Evolutionary conservation across 441 rosid species (phyloP), one percentile per base, ranked within the genome.

Genomic region (Syzygium syzygioides): DNA sequence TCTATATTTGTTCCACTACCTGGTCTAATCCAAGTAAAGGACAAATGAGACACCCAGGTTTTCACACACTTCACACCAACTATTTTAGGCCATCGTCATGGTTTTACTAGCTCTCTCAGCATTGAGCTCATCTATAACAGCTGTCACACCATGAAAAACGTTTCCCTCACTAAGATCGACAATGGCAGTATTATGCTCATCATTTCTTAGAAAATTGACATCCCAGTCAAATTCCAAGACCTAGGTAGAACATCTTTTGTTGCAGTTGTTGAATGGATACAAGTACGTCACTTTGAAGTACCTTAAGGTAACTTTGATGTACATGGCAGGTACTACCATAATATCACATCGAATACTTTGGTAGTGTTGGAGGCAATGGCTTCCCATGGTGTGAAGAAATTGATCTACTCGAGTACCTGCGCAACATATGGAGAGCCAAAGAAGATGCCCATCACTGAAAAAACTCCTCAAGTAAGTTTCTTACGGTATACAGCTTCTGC

Each of bases 361-460:
- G 93, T 92, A 6, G 97, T 98, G 55, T 89, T 98, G 90, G 99
- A 98, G 92, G 89, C 99, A 30, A 97, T 98, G 98, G 97, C 98
- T 84, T 94, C 95, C 88, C 95, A 96, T 90, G 90, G 93, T 85
- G 99, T 98, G 66, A 93, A 93, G 93, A 96, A 98, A 53, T 92
- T 98, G 93, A 98, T 98, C 89, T 98, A 98, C 92, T 98, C 99
- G 50, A 98, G 99, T 88, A 98, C 99, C 18, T 97, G 99, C 60
- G 99, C 99, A 64, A 98, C 99, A 6, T 97, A 98, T 85, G 99
- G 99, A 55, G 99, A 98, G 91, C 99, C 99, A 87, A 95, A 95
- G 30, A 94, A 92, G 94, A 98, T 98, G 99, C 99, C 99, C 50
- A 98, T 98, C 86, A 98, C 98, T 45, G 99, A 98, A 94, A 96